These are phyloP conservation scores for Dissophora ornata DNA, from an alignment of 192 early-diverging fungal genomes.

Conservation along the genomic window DNA sequence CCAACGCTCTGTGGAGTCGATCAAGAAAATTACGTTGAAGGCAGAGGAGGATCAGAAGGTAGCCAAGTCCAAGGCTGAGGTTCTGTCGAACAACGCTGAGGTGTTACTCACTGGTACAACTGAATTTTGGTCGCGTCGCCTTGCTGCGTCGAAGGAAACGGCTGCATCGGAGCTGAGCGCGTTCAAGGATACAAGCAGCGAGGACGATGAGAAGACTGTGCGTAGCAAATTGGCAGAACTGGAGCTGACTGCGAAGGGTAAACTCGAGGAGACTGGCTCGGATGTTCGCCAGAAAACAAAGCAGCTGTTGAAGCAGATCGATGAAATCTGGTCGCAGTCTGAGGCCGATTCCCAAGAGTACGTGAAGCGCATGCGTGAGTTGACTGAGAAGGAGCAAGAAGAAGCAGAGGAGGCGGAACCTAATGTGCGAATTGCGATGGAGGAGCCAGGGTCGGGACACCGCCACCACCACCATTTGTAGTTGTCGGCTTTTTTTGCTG, in stretches of 20 bases:
- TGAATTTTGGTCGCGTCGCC: conserved; percentile 33
- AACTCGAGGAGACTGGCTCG: conserved; percentile 13
- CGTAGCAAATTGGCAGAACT: conserved; percentile 21
- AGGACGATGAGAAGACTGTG: conserved; percentile 29
- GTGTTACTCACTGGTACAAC: conserved; percentile 31
- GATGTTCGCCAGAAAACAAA: conserved; percentile 25
- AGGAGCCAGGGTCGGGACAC: conserved; percentile 53
- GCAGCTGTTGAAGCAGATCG: conserved; percentile 36
- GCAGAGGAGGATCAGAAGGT: conserved; percentile 14
- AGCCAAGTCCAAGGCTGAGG: conserved; percentile 30
- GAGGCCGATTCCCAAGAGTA: conserved; percentile 23
- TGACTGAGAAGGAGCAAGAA: conserved; percentile 11
- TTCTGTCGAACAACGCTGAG: conserved; percentile 36
- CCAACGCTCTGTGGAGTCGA: conserved; percentile 15
- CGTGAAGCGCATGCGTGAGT: conserved; percentile 6
- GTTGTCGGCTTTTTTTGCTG: background rate
- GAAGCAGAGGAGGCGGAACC: conserved; percentile 25
- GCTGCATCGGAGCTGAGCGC: conserved; percentile 28
- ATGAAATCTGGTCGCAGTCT: conserved; percentile 35
- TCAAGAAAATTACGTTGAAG: conserved; percentile 31
- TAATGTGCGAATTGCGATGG: conserved; percentile 25
- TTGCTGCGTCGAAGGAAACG: conserved; percentile 43
- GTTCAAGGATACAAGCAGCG: conserved; percentile 38
- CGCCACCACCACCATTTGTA: conserved; percentile 31
- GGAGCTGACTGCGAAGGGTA: conserved; percentile 17